phyloP scores from a whole-genome alignment of 2,329 filamentous ascomycete species.

The Talaromyces atroroseus region DNA sequence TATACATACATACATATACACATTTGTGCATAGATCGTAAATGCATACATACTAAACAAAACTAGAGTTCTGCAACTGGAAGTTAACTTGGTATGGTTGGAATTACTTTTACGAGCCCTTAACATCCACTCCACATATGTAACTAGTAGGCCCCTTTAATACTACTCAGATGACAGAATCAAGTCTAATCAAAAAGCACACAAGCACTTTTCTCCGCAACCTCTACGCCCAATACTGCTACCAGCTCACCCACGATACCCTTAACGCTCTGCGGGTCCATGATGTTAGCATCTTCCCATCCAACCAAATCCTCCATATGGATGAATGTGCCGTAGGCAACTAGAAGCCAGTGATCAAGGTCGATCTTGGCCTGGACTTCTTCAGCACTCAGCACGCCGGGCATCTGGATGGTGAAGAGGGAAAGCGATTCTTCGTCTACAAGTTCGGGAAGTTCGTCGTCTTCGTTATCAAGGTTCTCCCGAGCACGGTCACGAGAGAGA shows the following conservation, averaged over 20 bases:
- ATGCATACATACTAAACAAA: neutral
- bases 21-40: neutral
- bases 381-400: conserved; percentile 42
- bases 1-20: conserved; percentile 5
- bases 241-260: conserved; percentile 43
- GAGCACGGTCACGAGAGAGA: conserved; percentile 33
- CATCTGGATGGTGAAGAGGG: conserved; percentile 43
- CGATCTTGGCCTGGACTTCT: conserved; percentile 34
- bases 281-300: conserved; percentile 42
- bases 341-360: conserved; percentile 42
- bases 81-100: neutral
- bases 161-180: too few species aligned
- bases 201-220: conserved; percentile 38
- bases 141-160: too few species aligned
- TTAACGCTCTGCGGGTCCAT: conserved; percentile 41
- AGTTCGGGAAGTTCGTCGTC: conserved; percentile 5
- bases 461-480: conserved; percentile 7
- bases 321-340: conserved; percentile 38
- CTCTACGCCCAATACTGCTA: conserved; percentile 40
- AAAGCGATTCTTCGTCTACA: conserved; percentile 37
- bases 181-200: conserved; percentile 32
- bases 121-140: too few species aligned
- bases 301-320: conserved; percentile 43
- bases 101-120: neutral
- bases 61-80: neutral